Percentiles rank a stretch among this genome's conserved stretches.
Conservation (phyloP, 2,329 filamentous ascomycete genomes). For the Aspergillus ustus region DNA sequence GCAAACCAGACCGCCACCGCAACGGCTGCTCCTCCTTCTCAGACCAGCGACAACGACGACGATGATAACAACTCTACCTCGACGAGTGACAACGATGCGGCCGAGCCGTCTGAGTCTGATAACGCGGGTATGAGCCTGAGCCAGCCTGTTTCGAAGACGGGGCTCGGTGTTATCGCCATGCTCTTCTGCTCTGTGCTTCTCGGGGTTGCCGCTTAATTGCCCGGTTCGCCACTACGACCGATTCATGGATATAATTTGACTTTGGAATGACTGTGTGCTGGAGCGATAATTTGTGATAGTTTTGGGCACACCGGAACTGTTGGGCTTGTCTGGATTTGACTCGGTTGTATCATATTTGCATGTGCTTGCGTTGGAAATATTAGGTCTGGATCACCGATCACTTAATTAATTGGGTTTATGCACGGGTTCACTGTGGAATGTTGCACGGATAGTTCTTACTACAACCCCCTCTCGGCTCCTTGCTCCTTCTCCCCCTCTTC, state of each 20-base stretch:
- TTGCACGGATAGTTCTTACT: background rate
- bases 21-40: slow-evolving; percentile 39
- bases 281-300: background rate
- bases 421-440: background rate
- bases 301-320: background rate
- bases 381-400: background rate
- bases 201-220: slow-evolving; percentile 27
- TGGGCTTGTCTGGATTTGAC: background rate
- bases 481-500: background rate
- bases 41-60: slow-evolving; percentile 28
- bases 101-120: background rate
- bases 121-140: slow-evolving; percentile 19
- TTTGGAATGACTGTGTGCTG: background rate
- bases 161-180: slow-evolving; percentile 37
- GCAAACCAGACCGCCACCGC: slow-evolving; percentile 43
- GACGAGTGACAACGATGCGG: slow-evolving; percentile 22
- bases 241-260: background rate
- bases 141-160: slow-evolving; percentile 33
- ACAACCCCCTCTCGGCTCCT: background rate
- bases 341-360: background rate
- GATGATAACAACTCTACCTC: slow-evolving; percentile 19
- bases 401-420: background rate
- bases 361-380: background rate
- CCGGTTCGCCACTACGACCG: background rate
- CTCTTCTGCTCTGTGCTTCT: slow-evolving; percentile 36